Evolutionary conservation across 108 stramenopile genomes (phyloP).

Genomic region (Skeletonema potamos): DNA sequence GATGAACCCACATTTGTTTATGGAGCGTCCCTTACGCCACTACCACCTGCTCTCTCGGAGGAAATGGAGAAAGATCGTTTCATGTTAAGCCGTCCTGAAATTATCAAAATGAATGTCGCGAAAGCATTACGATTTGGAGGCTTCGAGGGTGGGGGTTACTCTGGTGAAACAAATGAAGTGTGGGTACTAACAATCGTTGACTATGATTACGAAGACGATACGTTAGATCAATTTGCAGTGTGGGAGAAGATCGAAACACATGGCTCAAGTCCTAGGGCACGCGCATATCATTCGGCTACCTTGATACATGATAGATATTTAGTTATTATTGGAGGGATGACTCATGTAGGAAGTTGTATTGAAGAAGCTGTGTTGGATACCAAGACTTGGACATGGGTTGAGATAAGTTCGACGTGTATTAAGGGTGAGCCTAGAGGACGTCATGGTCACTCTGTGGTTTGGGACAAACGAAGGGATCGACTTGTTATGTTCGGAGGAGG

Average conservation of each 20-base stretch:
- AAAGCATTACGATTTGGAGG: slow-evolving; percentile 63
- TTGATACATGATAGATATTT: slow-evolving; percentile 53
- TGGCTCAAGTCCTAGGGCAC: slow-evolving; percentile 5
- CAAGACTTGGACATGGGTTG: slow-evolving; percentile 57
- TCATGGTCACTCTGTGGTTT: slow-evolving; percentile 64
- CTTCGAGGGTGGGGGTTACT: slow-evolving; percentile 63
- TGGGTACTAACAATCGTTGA: slow-evolving; percentile 37
- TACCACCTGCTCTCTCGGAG: neutral
- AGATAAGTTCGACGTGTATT: neutral
- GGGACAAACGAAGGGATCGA: slow-evolving; percentile 50
- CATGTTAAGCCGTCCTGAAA: neutral
- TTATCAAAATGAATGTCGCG: neutral
- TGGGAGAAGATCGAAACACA: slow-evolving; percentile 13
- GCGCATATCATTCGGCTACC: slow-evolving; percentile 71
- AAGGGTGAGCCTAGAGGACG: slow-evolving; percentile 40
- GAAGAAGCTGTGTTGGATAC: slow-evolving; percentile 53
- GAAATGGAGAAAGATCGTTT: slow-evolving; percentile 18
- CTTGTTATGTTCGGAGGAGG: slow-evolving; percentile 70
- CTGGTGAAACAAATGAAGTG: slow-evolving; percentile 55
- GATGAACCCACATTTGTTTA: slow-evolving; percentile 35
- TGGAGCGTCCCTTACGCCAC: slow-evolving; percentile 47
- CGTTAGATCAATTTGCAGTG: neutral
- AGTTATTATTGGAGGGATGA: slow-evolving; percentile 64
- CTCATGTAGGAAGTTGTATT: slow-evolving; percentile 36
- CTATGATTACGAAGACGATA: neutral